These are phyloP conservation scores for Bipolaris zeicola DNA, from an alignment of 2,329 filamentous ascomycete genomes.

Conservation along the genomic window DNA sequence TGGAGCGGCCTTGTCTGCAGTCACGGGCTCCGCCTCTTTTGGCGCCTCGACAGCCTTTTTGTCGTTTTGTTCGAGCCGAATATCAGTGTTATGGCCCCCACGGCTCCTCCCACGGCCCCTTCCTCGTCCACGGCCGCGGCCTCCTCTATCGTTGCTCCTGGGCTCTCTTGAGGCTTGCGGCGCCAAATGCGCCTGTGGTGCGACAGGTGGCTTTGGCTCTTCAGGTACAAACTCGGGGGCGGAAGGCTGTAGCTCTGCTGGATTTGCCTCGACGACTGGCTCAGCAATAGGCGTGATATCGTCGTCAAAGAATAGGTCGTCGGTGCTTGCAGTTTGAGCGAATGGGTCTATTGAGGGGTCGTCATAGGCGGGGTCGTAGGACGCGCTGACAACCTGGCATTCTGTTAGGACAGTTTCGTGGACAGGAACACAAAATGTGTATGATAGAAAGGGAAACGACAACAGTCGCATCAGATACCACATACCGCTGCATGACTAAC, in stretches of 20 bases:
- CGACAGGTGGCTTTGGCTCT: slow-evolving; percentile 21
- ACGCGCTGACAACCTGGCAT: slow-evolving; percentile 20
- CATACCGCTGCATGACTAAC: slow-evolving; percentile 16
- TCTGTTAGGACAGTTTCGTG: slow-evolving; percentile 4
- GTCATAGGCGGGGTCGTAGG: slow-evolving; percentile 38
- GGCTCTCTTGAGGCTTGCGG: slow-evolving; percentile 36
- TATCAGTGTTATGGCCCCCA: slow-evolving; percentile 20
- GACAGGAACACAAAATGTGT: slow-evolving; percentile 9
- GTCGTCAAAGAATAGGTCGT: slow-evolving; percentile 59
- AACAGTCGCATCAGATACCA: background rate
- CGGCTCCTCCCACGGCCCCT: slow-evolving; percentile 33
- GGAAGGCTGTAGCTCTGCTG: slow-evolving; percentile 25
- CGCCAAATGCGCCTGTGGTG: slow-evolving; percentile 28
- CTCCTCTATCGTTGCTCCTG: slow-evolving; percentile 34
- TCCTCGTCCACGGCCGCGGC: slow-evolving; percentile 35
- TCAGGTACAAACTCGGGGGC: slow-evolving; percentile 30
- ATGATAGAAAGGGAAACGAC: background rate
- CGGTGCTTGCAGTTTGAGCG: slow-evolving; percentile 57
- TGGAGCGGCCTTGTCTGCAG: slow-evolving; percentile 13
- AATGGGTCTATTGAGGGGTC: slow-evolving; percentile 51
- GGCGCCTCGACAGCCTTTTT: slow-evolving; percentile 25
- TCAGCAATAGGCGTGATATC: slow-evolving; percentile 56
- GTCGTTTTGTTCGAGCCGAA: slow-evolving; percentile 19
- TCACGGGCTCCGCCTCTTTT: slow-evolving; percentile 28
- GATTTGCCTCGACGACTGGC: slow-evolving; percentile 46